phyloP scores from a whole-genome alignment of 352 stramenopile genomes.

The Phytophthora syringae region DNA sequence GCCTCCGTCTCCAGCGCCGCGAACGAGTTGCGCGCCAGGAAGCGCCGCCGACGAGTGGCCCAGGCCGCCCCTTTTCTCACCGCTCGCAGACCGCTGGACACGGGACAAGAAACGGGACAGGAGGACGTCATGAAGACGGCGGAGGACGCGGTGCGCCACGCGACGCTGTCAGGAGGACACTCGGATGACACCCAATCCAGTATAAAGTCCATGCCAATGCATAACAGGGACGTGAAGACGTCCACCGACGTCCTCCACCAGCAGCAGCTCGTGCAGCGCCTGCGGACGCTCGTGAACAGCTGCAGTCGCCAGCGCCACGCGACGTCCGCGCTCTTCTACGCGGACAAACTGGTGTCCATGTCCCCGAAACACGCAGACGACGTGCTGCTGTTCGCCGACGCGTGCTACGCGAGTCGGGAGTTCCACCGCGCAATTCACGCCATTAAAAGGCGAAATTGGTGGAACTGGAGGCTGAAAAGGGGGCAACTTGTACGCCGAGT shows the following conservation, averaged over 20 bases:
- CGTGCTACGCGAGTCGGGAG: slow-evolving; percentile 71
- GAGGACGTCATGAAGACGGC: slow-evolving; percentile 17
- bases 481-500: slow-evolving; percentile 11
- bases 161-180: slow-evolving; percentile 10
- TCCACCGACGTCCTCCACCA: neutral
- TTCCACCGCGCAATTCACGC: slow-evolving; percentile 83
- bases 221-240: neutral
- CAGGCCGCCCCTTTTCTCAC: slow-evolving; percentile 40
- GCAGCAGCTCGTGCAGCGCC: slow-evolving; percentile 27
- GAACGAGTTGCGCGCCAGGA: slow-evolving; percentile 39
- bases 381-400: slow-evolving; percentile 80
- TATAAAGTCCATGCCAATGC: too few species aligned
- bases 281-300: slow-evolving; percentile 51
- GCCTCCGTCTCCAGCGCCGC: slow-evolving; percentile 31
- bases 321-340: slow-evolving; percentile 73
- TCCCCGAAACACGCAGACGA: slow-evolving; percentile 51
- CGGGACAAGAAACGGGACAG: slow-evolving; percentile 3
- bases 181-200: slow-evolving; percentile 9
- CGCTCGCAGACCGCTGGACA: slow-evolving; percentile 20
- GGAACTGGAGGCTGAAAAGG: slow-evolving; percentile 28
- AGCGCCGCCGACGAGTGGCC: slow-evolving; percentile 46
- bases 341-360: slow-evolving; percentile 80
- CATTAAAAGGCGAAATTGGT: slow-evolving; percentile 62
- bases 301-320: slow-evolving; percentile 64
- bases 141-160: slow-evolving; percentile 12